A percentile compares a stretch with the other conserved stretches of the same genome.
These are phyloP conservation scores for Fagopyrum tataricum DNA, from an alignment of 148 eudicot species.

Conservation along the genomic window DNA sequence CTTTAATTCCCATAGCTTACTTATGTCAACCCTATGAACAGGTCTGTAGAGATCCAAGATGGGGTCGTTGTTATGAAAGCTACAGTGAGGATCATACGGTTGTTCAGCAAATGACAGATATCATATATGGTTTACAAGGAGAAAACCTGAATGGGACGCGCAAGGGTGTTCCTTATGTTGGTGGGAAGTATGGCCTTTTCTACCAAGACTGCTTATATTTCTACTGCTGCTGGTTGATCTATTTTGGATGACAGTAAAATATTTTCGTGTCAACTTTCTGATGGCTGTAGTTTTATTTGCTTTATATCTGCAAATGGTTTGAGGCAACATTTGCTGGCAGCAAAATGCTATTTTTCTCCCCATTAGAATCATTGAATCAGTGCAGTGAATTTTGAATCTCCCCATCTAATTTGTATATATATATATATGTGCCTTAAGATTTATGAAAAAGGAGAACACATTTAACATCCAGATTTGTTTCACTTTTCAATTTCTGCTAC, in stretches of 20 bases:
- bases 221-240: background rate
- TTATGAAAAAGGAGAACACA: background rate
- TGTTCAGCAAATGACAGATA: constrained; percentile 12
- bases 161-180: constrained; percentile 12
- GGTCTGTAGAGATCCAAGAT: constrained; percentile 15
- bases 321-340: background rate
- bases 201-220: constrained; percentile 4
- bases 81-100: constrained; percentile 11
- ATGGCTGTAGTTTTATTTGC: background rate
- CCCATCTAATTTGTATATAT: background rate
- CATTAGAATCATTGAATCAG: background rate
- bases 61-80: constrained; percentile 16
- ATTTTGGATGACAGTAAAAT: background rate
- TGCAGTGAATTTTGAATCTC: background rate
- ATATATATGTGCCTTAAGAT: background rate
- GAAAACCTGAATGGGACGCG: background rate
- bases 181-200: constrained; percentile 12
- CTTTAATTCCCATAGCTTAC: background rate
- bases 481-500: constrained; percentile 3
- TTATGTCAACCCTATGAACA: background rate
- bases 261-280: background rate
- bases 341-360: background rate
- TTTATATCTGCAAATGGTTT: background rate
- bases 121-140: constrained; percentile 14
- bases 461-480: background rate